Evolutionary conservation across 148 eudicot species (phyloP).

Genomic region (Rhododendron mucronatum): DNA sequence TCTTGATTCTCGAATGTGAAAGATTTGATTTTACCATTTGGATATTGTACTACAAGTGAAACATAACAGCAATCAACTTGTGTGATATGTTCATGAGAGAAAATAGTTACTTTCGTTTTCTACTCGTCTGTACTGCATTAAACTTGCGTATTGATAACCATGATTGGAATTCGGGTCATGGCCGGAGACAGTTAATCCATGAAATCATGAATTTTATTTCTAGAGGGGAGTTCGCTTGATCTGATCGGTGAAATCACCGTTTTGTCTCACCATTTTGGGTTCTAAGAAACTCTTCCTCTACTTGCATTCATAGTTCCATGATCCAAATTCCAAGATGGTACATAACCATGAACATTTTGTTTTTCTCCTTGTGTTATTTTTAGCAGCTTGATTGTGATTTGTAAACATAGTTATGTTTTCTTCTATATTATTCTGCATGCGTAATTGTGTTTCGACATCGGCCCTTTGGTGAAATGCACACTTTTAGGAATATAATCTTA

Average conservation of each 20-base stretch:
- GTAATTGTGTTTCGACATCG: not conserved
- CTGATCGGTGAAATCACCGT: constrained; percentile 37
- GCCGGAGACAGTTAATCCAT: constrained; percentile 35
- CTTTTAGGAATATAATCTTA: not conserved
- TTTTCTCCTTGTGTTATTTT: not conserved
- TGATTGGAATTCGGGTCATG: not conserved
- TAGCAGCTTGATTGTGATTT: not conserved
- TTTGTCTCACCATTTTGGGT: constrained; percentile 29
- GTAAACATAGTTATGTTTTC: not conserved
- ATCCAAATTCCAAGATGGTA: not conserved
- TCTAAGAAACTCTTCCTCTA: constrained; percentile 19
- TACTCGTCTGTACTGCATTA: constrained; percentile 36
- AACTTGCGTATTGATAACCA: constrained; percentile 49
- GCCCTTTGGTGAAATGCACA: not conserved
- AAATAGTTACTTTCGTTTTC: constrained; percentile 32
- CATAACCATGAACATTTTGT: not conserved
- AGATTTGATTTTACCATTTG: not conserved
- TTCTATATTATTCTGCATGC: not conserved
- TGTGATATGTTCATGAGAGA: not conserved
- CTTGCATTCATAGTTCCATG: not conserved
- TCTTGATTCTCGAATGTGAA: not conserved
- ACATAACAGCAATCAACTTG: not conserved
- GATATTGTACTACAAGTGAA: not conserved
- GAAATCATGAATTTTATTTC: constrained; percentile 37
- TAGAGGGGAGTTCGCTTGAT: constrained; percentile 52